Evolutionary conservation across 441 rosid genomes (phyloP), one percentile per base, ranked within the genome.

Genomic region (Sinapis alba): DNA sequence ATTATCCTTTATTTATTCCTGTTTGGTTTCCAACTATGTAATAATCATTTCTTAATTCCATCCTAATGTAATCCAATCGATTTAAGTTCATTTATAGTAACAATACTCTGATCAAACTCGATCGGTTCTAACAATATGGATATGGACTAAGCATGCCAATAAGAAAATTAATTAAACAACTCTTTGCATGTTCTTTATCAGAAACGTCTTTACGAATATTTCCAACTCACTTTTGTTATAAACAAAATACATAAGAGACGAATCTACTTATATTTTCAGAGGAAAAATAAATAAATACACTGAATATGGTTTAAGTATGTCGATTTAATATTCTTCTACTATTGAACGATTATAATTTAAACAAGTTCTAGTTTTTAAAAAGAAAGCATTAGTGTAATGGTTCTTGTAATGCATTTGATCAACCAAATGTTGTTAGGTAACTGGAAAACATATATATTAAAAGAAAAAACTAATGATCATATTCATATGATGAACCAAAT

Each of bases 111-210:
- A 47, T 21, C 51, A 28, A 7, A 45, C 32, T 56, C 61, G n/a
- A n/a, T 56, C 61, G 12, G 53, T 45, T 61, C 83, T 80, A 85
- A 85, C 83, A 86, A 53, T 53, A 24, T 53, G 11, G 4, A 60
- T 41, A 24, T 30, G 36, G 36, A 30, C 36, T 45, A 61, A 62
- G 69, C 51, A n/a, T 51, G n/a, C 2, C 5, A 19, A 61, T 59
- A 26, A 57, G 10, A 57, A 23, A 18, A 24, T n/a, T n/a, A n/a
- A n/a, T 23, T 7, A 53, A 53, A 43, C 51, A 43, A 43, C 18
- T 43, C 51, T 43, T 43, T n/a, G 51, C 51, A 43, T 43, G 51
- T 43, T 36, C 43, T 3, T 36, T n/a, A 43, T 43, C 7, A 43
- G 51, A 43, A 43, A 43, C 16, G 51, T 43, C 51, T 43, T 43